Percentiles rank a stretch among this genome's conserved stretches.
phyloP scores from a whole-genome alignment of 768 basidiomycete species.

The Mycena amicta region DNA sequence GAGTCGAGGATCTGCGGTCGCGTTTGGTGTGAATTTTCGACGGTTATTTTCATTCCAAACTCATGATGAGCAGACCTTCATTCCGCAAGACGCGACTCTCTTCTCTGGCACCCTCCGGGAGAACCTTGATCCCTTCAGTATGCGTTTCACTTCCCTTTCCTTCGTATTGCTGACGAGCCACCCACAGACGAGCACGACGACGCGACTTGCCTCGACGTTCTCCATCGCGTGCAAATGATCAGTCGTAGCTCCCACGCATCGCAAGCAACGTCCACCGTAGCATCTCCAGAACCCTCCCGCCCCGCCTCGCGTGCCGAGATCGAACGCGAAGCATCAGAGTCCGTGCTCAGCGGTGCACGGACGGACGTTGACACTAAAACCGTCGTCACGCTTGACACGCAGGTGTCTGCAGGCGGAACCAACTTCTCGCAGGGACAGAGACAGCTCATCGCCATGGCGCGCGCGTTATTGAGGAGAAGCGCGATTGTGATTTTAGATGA shows the following conservation, averaged over 20 bases:
- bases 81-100: constrained; percentile 56
- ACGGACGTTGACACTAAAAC: constrained; percentile 63
- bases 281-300: constrained; percentile 49
- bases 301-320: constrained; percentile 42
- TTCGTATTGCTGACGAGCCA: not conserved
- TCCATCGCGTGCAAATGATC: constrained; percentile 81
- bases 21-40: constrained; percentile 6
- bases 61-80: constrained; percentile 45
- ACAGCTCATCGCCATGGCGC: constrained; percentile 85
- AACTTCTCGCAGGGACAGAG: constrained; percentile 95
- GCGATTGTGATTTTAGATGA: constrained; percentile 80
- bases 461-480: constrained; percentile 74
- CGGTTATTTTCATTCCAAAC: not conserved
- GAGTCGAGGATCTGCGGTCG: constrained; percentile 34
- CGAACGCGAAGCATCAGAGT: constrained; percentile 37
- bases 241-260: constrained; percentile 35
- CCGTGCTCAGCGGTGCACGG: constrained; percentile 40
- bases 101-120: constrained; percentile 67
- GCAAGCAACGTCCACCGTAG: constrained; percentile 23
- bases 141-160: constrained; percentile 20
- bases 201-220: constrained; percentile 75
- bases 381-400: constrained; percentile 68
- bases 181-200: constrained; percentile 72
- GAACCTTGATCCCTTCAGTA: constrained; percentile 55
- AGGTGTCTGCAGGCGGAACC: constrained; percentile 81